Conservation (phyloP, 2,329 filamentous ascomycete species). For the Penicillium sp. region DNA sequence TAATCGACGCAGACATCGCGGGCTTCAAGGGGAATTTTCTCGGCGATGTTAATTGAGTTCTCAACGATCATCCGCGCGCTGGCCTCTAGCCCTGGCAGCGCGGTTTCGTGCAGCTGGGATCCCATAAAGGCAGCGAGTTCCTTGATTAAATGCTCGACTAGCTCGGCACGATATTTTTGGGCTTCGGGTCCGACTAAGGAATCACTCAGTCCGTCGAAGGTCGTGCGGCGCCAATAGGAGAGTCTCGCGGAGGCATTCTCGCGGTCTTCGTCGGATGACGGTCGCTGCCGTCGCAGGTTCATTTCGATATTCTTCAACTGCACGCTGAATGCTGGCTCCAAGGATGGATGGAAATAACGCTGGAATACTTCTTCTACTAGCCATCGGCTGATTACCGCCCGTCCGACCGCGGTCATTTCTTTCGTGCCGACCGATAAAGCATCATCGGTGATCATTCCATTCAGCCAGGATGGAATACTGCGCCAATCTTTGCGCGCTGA, state of each 20-base stretch:
- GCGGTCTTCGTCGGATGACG: constrained; percentile 76
- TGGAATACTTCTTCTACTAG: constrained; percentile 88
- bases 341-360: constrained; percentile 84
- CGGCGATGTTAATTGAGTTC: constrained; percentile 78
- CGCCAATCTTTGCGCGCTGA: constrained; percentile 96
- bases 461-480: constrained; percentile 74
- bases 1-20: constrained; percentile 87
- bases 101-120: constrained; percentile 71
- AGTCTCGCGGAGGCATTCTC: constrained; percentile 85
- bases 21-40: constrained; percentile 85
- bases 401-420: constrained; percentile 94
- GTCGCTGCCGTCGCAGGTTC: constrained; percentile 75
- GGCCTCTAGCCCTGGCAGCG: constrained; percentile 77
- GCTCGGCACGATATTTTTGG: constrained; percentile 62
- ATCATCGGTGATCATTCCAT: constrained; percentile 75
- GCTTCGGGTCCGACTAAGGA: constrained; percentile 64
- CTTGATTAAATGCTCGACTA: constrained; percentile 68
- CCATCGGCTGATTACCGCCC: constrained; percentile 85
- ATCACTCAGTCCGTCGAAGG: constrained; percentile 81
- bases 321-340: constrained; percentile 71
- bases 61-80: constrained; percentile 91
- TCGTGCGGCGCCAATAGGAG: constrained; percentile 89
- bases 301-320: constrained; percentile 83
- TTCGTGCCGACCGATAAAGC: constrained; percentile 85
- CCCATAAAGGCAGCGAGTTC: constrained; percentile 68